Percentiles rank a stretch among this genome's conserved stretches.
phyloP scores from a whole-genome alignment of 2,329 filamentous ascomycete species.

The Aspergillus arachidicola region DNA sequence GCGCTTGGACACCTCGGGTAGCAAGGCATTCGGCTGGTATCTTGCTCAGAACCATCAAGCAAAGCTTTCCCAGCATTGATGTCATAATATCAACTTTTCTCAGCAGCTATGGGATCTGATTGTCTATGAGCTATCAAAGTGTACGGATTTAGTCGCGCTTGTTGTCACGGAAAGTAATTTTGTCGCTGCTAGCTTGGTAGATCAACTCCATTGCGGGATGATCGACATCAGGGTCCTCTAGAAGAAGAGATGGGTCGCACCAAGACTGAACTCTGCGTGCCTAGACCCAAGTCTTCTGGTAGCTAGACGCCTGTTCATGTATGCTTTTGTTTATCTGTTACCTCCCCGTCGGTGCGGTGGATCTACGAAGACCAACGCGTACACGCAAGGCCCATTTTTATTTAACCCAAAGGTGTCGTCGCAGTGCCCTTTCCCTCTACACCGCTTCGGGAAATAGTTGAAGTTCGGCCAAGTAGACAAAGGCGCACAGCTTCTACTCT shows the following conservation, averaged over 20 bases:
- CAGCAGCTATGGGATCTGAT: background rate
- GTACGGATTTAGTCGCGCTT: background rate
- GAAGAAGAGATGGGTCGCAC: background rate
- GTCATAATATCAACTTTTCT: background rate
- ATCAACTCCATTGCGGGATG: conserved; percentile 7
- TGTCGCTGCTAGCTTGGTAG: background rate
- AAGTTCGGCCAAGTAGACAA: background rate
- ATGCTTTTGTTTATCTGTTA: background rate
- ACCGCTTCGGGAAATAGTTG: background rate
- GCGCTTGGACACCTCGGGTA: conserved; percentile 5
- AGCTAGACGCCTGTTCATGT: background rate
- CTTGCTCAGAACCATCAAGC: background rate
- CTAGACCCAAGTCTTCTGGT: conserved; percentile 11
- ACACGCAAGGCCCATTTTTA: background rate
- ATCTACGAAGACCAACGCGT: background rate
- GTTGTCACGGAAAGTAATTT: background rate
- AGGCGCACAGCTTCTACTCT: background rate
- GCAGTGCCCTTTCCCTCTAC: background rate
- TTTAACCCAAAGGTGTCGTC: background rate
- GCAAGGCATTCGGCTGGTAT: background rate
- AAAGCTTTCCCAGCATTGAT: too few species aligned
- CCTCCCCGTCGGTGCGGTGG: background rate
- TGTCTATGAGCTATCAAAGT: background rate
- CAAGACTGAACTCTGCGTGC: conserved; percentile 1
- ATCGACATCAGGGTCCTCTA: conserved; percentile 19